Evolutionary conservation across 495 filamentous ascomycete genomes (phyloP).

Genomic region (Hypoxylon trugodes): DNA sequence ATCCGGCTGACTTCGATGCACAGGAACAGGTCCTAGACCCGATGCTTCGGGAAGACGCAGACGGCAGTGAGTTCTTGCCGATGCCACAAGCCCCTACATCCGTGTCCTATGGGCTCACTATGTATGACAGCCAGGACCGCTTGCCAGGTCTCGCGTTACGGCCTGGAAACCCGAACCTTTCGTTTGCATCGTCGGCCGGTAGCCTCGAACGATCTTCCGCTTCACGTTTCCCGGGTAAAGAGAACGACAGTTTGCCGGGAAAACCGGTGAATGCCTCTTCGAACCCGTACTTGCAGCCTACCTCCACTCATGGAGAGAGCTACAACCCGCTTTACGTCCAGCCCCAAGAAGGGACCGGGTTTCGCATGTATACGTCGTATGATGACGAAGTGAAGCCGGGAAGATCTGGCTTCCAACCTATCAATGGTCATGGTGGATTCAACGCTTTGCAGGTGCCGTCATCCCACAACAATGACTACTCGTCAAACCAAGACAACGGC

Average conservation of each 20-base stretch:
- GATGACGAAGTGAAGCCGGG: slow-evolving; percentile 44
- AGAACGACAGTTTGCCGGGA: slow-evolving; percentile 27
- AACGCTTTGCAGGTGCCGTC: slow-evolving; percentile 35
- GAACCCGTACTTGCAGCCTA: slow-evolving; percentile 46
- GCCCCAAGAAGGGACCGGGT: slow-evolving; percentile 43
- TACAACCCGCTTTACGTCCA: slow-evolving; percentile 57
- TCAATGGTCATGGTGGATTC: slow-evolving; percentile 33
- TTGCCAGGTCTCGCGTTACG: slow-evolving; percentile 39
- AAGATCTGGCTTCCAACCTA: slow-evolving; percentile 39
- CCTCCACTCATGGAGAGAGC: slow-evolving; percentile 42
- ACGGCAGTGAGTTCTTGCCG: slow-evolving; percentile 40
- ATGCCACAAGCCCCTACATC: not conserved
- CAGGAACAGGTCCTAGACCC: slow-evolving; percentile 26
- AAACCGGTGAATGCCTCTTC: slow-evolving; percentile 32
- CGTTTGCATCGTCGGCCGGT: slow-evolving; percentile 33
- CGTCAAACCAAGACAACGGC: slow-evolving; percentile 14
- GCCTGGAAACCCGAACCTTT: slow-evolving; percentile 42
- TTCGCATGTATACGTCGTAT: slow-evolving; percentile 43
- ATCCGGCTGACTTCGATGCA: slow-evolving; percentile 36
- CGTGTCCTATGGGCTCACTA: slow-evolving; percentile 17
- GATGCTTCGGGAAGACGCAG: slow-evolving; percentile 22
- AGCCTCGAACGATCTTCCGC: slow-evolving; percentile 28
- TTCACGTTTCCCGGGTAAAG: slow-evolving; percentile 28
- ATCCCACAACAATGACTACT: slow-evolving; percentile 12
- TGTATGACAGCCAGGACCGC: slow-evolving; percentile 32